Base-by-base conservation (phyloP, 129 eudicot species). In the Cynara cardunculus region DNA sequence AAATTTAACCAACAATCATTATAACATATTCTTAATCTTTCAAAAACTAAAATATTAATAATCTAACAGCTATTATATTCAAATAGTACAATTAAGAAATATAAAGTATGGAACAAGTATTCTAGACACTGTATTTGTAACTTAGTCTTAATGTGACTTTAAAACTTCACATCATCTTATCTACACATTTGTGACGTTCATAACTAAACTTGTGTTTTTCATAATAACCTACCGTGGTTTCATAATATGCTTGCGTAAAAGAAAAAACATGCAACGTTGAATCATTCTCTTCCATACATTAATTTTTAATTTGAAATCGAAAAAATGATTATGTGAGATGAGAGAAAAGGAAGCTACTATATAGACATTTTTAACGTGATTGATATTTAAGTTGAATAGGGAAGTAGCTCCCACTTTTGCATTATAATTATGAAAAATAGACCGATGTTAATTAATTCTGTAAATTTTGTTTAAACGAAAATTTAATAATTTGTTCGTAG, bases 331-430 rank as follows among this genome's bases (percentile, higher is more conserved):
- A 18, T 49, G 5, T 2, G 16, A 13, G 61, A 49, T 12, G 72
- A 69, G 19, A 16, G 73, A 30, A 25, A 69, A 28, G 10, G 1
- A 28, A 69, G 10, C 9, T 26, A 27, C 16, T 26, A 14, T 30
- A 18, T 14, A 12, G 11, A 32, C 18, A 27, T 69, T 16, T 69
- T 69, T 69, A 10, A 13, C 59, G 69, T 56, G 70, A 30, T 56
- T 4, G 49, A 76, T 53, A 32, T 74, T 53, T 49, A 1, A 30
- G 39, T 49, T 74, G 69, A 74, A 75, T 34, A 53, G 46, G 28
- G n/a, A 75, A 76, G 65, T 76, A 76, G 80, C 80, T 76, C 72
- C 13, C 5, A 76, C 80, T 76, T 61, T 76, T 19, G 80, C 80
- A 61, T 76, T 72, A 76, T 76, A 76, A 76, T 76, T 30, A 76